These are phyloP conservation scores for Epithele typhae DNA, from an alignment of 768 basidiomycete species.

Conservation along the genomic window DNA sequence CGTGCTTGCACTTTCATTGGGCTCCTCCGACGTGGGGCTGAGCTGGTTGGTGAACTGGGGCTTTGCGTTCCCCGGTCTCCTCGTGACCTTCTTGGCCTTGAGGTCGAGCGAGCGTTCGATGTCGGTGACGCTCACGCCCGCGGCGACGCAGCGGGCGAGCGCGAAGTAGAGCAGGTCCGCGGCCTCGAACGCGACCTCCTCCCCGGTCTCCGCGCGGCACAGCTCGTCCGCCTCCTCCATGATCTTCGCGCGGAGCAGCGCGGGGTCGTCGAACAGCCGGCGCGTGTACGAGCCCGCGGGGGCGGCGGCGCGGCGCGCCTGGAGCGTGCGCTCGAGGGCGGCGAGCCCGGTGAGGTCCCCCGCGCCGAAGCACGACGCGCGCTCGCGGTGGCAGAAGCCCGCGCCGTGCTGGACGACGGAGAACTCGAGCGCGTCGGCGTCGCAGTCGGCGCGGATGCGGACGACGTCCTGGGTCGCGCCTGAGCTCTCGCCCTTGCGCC, in stretches of 20 bases:
- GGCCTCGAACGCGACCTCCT: slow-evolving; percentile 90
- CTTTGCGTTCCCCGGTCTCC: slow-evolving; percentile 91
- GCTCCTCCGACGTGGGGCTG: slow-evolving; percentile 8
- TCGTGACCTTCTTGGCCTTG: slow-evolving; percentile 83
- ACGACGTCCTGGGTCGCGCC: slow-evolving; percentile 89
- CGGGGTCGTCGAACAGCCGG: slow-evolving; percentile 76
- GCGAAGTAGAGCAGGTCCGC: slow-evolving; percentile 95
- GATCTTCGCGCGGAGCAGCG: slow-evolving; percentile 87
- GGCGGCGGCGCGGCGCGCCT: slow-evolving; percentile 64
- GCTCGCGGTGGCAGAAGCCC: slow-evolving; percentile 92
- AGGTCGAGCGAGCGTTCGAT: slow-evolving; percentile 79
- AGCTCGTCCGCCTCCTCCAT: slow-evolving; percentile 98
- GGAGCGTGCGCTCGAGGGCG: slow-evolving; percentile 76
- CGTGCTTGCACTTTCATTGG: not conserved
- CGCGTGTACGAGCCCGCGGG: slow-evolving; percentile 92
- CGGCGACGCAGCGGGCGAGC: slow-evolving; percentile 75
- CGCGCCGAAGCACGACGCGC: slow-evolving; percentile 76
- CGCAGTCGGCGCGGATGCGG: slow-evolving; percentile 84
- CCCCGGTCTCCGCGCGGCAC: slow-evolving; percentile 71
- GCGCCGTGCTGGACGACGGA: slow-evolving; percentile 83
- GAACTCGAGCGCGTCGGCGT: slow-evolving; percentile 89
- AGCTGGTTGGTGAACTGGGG: slow-evolving; percentile 54
- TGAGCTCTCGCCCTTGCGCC: slow-evolving; percentile 96
- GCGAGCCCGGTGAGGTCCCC: slow-evolving; percentile 70
- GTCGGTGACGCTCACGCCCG: slow-evolving; percentile 79